These are phyloP conservation scores for Alternaria brassicicola DNA, from an alignment of 2,329 filamentous ascomycete genomes.

Conservation along the genomic window DNA sequence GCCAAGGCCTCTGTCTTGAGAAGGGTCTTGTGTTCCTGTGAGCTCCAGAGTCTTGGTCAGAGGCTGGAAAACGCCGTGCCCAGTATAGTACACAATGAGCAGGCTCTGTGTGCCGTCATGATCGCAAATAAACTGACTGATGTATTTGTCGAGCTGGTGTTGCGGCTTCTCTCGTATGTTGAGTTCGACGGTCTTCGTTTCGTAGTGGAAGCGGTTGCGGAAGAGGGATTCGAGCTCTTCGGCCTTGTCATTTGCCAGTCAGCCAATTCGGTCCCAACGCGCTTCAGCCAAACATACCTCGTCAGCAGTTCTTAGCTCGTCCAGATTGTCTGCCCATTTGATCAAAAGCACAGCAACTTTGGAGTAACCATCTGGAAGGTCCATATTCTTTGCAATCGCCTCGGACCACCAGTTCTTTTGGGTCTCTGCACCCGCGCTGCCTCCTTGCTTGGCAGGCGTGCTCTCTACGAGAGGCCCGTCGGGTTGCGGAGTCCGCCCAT, in stretches of 20 bases:
- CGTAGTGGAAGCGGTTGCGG: slow-evolving; percentile 36
- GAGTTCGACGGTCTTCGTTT: slow-evolving; percentile 41
- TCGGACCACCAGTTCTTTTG: slow-evolving; percentile 43
- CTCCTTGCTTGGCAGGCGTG: not conserved
- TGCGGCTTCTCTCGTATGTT: slow-evolving; percentile 42
- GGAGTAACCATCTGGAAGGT: slow-evolving; percentile 40
- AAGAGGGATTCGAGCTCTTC: slow-evolving; percentile 39
- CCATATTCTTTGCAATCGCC: slow-evolving; percentile 30
- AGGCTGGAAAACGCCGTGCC: slow-evolving; percentile 41
- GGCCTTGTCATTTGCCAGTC: slow-evolving; percentile 24
- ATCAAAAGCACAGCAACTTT: slow-evolving; percentile 47
- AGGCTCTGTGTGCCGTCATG: slow-evolving; percentile 42
- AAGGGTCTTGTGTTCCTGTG: slow-evolving; percentile 23
- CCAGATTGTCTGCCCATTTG: slow-evolving; percentile 44
- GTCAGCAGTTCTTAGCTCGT: slow-evolving; percentile 41
- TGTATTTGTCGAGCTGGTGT: slow-evolving; percentile 39
- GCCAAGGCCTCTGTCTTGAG: slow-evolving; percentile 26
- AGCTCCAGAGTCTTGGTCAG: slow-evolving; percentile 35
- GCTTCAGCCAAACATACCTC: slow-evolving; percentile 25
- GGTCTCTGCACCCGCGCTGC: slow-evolving; percentile 13
- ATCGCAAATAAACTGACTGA: slow-evolving; percentile 37
- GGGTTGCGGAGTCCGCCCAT: not conserved
- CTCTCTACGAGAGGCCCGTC: not conserved
- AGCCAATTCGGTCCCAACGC: not conserved
- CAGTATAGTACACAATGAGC: slow-evolving; percentile 50